Base-by-base conservation (phyloP, 2,329 filamentous ascomycete species). In the Xylariaceae sp. region DNA sequence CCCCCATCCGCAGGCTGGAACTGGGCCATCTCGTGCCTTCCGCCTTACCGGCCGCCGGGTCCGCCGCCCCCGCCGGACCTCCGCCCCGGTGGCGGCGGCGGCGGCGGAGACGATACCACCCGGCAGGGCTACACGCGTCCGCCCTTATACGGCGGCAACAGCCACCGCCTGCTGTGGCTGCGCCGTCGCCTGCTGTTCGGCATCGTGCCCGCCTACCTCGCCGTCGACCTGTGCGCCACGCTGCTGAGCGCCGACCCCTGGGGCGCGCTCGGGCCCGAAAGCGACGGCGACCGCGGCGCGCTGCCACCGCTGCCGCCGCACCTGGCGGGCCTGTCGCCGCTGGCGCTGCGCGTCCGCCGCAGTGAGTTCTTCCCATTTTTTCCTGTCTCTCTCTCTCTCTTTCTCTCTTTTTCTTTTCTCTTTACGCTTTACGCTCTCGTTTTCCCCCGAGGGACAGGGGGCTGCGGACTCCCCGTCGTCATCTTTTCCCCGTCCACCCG, bases 201-300 rank as follows among this genome's bases (percentile, higher is more conserved):
- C n/a, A 35, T 74, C 2, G 36, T 70, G 23, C 65, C 52, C 1
- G 34, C 67, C 43, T 92, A 85, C 52, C 43, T 92, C 10, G 40
- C 73, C 6, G 63, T 94, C 7, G 90, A 95, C 56, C 37, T 77
- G 5, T 57, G 85, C 33, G 65, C 83, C 49, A 69, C 78, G 2
- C 42, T 77, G 40, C 79, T 86, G 63, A 77, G 80, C 45, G 72
- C 75, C 33, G 90, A 96, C 49, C 79, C 82, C 0, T 94, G 90
- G 61, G 94, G 89, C 58, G 50, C 77, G 37, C 52, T 73, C 16
- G 70, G 75, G 1, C 60, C 66, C 1, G 52, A 57, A 33, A 59
- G 64, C 34, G 50, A 56, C 37, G 21, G 21, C 21, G 27, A 18
- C 11, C 6, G 4, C 10, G 27, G 13, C 13, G 5, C 12, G n/a